These are phyloP conservation scores for Euphorbia pulcherrima DNA, from an alignment of 345 rosid genomes.

Conservation along the genomic window DNA sequence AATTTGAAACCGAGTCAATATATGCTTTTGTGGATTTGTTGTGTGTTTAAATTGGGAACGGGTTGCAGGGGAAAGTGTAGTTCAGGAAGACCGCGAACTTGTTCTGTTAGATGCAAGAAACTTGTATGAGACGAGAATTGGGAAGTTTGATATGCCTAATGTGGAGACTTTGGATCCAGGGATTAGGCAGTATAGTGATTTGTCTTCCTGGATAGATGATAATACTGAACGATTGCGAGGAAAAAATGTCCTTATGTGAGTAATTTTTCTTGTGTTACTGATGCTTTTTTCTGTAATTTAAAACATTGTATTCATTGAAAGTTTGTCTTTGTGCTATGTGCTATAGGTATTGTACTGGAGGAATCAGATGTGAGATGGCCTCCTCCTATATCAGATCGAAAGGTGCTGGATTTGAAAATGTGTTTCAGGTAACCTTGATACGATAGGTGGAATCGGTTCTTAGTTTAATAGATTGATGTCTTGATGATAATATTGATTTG, in stretches of 20 bases:
- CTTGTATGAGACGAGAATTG: constrained; percentile 85
- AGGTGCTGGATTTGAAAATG: constrained; percentile 83
- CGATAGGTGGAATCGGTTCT: not conserved
- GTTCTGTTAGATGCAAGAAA: constrained; percentile 90
- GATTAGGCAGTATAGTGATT: constrained; percentile 91
- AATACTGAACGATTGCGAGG: constrained; percentile 64
- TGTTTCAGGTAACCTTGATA: constrained; percentile 60
- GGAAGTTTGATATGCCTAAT: constrained; percentile 58
- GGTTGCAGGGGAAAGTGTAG: constrained; percentile 31
- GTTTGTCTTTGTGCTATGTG: not conserved
- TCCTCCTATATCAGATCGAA: constrained; percentile 87
- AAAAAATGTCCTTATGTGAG: constrained; percentile 75
- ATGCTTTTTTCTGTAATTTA: constrained; percentile 3
- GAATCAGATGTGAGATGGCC: constrained; percentile 98
- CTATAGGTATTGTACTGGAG: constrained; percentile 94
- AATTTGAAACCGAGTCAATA: not conserved
- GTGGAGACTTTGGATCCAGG: constrained; percentile 79
- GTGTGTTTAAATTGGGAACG: not conserved
- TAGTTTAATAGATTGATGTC: constrained; percentile 11
- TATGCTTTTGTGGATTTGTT: not conserved
- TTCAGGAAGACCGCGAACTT: constrained; percentile 35
- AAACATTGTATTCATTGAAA: not conserved
- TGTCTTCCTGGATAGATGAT: constrained; percentile 79
- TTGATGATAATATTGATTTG: constrained; percentile 8
- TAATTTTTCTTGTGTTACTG: constrained; percentile 16